Evolutionary conservation across 768 basidiomycete genomes (phyloP).

Genomic region (Trametes gibbosa): DNA sequence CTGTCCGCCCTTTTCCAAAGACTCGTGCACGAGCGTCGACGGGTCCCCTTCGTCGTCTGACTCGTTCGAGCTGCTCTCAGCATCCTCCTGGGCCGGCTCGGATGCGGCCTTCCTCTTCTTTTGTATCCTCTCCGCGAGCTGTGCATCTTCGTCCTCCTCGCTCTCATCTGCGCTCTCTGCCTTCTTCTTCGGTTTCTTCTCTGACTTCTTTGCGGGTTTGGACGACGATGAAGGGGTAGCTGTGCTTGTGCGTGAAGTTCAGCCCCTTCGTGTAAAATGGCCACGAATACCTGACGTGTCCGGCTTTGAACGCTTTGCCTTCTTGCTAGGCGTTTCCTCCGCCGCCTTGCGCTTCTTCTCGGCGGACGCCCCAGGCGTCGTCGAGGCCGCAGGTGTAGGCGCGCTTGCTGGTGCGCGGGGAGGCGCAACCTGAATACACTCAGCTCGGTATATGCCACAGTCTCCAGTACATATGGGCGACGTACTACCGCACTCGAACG

Average conservation of each 20-base stretch:
- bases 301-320: constrained; percentile 15
- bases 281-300: no score
- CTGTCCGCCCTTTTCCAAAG: constrained; percentile 36
- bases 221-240: constrained; percentile 2
- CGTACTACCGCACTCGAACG: constrained; percentile 30
- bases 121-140: neutral
- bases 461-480: neutral
- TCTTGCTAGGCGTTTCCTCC: neutral
- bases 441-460: constrained; percentile 1
- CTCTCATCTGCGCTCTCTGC: neutral
- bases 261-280: no score
- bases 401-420: constrained; percentile 7
- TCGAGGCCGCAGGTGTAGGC: neutral
- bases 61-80: constrained; percentile 20
- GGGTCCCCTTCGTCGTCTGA: constrained; percentile 36
- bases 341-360: constrained; percentile 22
- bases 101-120: neutral
- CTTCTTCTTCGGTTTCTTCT: neutral
- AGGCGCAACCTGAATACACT: neutral
- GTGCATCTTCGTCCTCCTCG: constrained; percentile 4
- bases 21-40: constrained; percentile 62
- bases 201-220: neutral
- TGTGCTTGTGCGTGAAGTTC: no score
- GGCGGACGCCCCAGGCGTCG: neutral
- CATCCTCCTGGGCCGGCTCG: constrained; percentile 15